Evolutionary conservation across 352 stramenopile species (phyloP).

Genomic region (Phytopythium mirpurense): DNA sequence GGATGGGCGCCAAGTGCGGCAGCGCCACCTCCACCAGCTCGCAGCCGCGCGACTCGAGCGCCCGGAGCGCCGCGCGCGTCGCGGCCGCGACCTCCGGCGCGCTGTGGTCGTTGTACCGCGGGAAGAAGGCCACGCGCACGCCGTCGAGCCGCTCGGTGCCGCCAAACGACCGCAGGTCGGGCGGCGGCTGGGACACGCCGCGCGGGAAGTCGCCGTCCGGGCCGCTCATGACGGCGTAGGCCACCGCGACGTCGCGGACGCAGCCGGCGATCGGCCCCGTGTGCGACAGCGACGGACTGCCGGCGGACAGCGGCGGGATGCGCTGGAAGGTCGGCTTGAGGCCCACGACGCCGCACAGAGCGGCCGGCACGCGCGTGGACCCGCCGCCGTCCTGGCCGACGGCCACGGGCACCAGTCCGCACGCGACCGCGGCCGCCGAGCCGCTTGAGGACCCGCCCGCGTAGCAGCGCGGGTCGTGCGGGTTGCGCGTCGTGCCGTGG

Average conservation of each 20-base stretch:
- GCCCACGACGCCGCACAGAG: slow-evolving; percentile 85
- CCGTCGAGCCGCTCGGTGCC: slow-evolving; percentile 49
- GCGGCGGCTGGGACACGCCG: slow-evolving; percentile 39
- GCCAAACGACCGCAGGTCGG: slow-evolving; percentile 54
- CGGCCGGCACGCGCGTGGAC: slow-evolving; percentile 86
- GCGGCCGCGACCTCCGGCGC: slow-evolving; percentile 46
- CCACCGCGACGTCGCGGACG: slow-evolving; percentile 79
- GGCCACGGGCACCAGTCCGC: slow-evolving; percentile 81
- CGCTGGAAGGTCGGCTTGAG: slow-evolving; percentile 86
- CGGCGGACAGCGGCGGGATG: slow-evolving; percentile 43
- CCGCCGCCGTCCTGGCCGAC: slow-evolving; percentile 87
- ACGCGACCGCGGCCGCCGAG: slow-evolving; percentile 81
- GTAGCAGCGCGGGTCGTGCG: slow-evolving; percentile 83
- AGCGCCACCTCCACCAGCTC: slow-evolving; percentile 71
- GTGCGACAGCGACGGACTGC: slow-evolving; percentile 64
- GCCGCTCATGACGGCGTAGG: slow-evolving; percentile 80
- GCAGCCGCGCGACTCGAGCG: slow-evolving; percentile 48
- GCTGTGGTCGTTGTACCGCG: slow-evolving; percentile 64
- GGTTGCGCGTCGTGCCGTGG: slow-evolving; percentile 72
- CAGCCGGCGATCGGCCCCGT: slow-evolving; percentile 78
- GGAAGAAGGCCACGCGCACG: slow-evolving; percentile 78
- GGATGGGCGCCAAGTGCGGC: slow-evolving; percentile 70
- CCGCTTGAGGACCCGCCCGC: slow-evolving; percentile 88
- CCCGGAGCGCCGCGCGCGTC: slow-evolving; percentile 38
- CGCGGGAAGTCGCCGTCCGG: slow-evolving; percentile 42